phyloP scores from a whole-genome alignment of 139 green algal species.

The Prasinococcaceae sp. region DNA sequence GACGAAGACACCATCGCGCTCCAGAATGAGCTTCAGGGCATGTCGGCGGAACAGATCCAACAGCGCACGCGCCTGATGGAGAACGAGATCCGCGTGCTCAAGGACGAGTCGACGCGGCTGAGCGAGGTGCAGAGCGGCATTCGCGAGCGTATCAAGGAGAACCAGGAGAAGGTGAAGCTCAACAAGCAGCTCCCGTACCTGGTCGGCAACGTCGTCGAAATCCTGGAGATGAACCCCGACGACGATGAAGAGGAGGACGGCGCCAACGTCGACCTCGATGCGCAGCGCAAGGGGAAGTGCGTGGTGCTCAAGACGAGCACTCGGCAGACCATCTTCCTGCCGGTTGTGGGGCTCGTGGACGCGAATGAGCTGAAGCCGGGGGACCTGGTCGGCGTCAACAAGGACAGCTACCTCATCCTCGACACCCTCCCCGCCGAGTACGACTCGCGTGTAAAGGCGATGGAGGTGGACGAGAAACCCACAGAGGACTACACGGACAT shows the following conservation, averaged over 20 bases:
- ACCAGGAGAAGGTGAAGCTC: constrained; percentile 96
- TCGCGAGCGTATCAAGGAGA: constrained; percentile 50
- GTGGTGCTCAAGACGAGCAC: constrained; percentile 97
- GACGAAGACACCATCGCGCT: too few species aligned
- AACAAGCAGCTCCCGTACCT: constrained; percentile 99
- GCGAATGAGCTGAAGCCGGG: constrained; percentile 60
- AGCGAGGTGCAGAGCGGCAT: constrained; percentile 53
- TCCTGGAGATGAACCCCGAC: constrained; percentile 80
- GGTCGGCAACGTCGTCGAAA: constrained; percentile 94
- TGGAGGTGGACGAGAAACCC: constrained; percentile 97
- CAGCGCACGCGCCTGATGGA: constrained; percentile 72
- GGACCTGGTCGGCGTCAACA: constrained; percentile 97
- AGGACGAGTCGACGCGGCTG: constrained; percentile 75
- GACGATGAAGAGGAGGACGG: constrained; percentile 40
- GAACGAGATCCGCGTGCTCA: constrained; percentile 95
- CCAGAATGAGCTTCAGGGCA: constrained; percentile 76
- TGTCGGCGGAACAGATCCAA: constrained; percentile 74
- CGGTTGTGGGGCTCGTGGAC: constrained; percentile 92
- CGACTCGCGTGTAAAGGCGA: constrained; percentile 88
- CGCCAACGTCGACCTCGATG: constrained; percentile 73
- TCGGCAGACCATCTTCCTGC: constrained; percentile 90
- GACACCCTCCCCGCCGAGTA: constrained; percentile 97
- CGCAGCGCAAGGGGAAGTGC: constrained; percentile 77
- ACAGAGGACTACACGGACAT: constrained; percentile 98
- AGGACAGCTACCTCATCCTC: constrained; percentile 96